Conservation (phyloP, 169 alveolate genomes). For the Neospora caninum region DNA sequence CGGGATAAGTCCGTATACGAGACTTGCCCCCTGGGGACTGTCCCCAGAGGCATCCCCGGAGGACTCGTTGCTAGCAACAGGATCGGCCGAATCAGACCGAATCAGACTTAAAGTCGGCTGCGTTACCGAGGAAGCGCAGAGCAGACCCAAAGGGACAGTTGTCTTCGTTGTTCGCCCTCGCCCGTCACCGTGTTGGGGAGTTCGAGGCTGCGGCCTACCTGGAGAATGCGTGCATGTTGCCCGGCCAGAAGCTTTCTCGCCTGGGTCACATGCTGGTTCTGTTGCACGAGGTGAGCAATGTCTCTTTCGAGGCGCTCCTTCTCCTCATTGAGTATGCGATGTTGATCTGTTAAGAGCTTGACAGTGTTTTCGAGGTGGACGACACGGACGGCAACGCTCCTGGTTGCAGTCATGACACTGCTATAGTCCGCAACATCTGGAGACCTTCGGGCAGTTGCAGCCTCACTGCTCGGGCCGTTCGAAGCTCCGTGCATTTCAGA, state of each 20-base stretch:
- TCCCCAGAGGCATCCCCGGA: too few species aligned
- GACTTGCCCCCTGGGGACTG: too few species aligned
- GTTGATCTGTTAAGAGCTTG: neutral
- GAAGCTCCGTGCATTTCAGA: neutral
- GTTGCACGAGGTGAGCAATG: neutral
- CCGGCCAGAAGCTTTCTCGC: neutral
- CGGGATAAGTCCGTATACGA: too few species aligned
- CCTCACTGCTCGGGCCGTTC: neutral
- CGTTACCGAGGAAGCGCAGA: too few species aligned
- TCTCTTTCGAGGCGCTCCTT: neutral
- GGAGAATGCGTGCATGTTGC: conserved; percentile 27
- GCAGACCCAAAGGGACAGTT: too few species aligned
- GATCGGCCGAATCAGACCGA: too few species aligned
- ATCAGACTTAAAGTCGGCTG: too few species aligned
- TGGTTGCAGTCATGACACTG: neutral
- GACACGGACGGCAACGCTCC: conserved; percentile 1
- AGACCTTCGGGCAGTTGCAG: neutral
- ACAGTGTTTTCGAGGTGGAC: conserved; percentile 1
- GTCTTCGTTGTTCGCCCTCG: neutral
- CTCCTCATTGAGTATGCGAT: neutral
- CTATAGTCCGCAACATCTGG: neutral
- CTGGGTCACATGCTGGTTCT: neutral
- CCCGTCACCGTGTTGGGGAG: neutral
- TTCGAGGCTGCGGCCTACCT: neutral
- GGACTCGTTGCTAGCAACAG: too few species aligned